Conservation (phyloP, 768 basidiomycete genomes). For the Cyathus striatus region DNA sequence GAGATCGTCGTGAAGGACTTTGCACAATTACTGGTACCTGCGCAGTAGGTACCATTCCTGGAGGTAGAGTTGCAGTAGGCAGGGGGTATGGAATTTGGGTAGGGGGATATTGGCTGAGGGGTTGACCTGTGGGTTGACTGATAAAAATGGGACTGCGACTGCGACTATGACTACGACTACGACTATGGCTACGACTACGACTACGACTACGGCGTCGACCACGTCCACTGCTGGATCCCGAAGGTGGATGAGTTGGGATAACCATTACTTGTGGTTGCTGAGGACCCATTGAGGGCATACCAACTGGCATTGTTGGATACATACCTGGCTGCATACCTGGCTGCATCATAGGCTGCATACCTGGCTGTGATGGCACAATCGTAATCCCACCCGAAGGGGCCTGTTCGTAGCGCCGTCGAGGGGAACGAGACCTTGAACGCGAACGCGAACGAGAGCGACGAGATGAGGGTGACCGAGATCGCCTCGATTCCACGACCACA, state of each 20-base stretch:
- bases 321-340: too few relatives aligned
- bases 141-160: conserved; percentile 5
- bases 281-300: too few relatives aligned
- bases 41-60: not conserved
- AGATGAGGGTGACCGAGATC: not conserved
- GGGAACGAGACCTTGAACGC: conserved; percentile 12
- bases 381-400: conserved; percentile 9
- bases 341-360: too few relatives aligned
- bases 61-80: not conserved
- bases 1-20: conserved; percentile 1
- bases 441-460: conserved; percentile 7
- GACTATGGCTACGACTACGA: conserved; percentile 1
- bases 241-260: conserved; percentile 2
- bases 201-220: conserved; percentile 2
- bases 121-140: not conserved
- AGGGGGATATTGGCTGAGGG: not conserved
- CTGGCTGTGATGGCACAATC: conserved; percentile 12
- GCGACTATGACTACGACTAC: conserved; percentile 4
- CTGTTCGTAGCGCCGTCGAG: conserved; percentile 3
- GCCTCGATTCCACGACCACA: not conserved
- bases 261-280: conserved; percentile 5
- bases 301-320: too few relatives aligned
- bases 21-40: not conserved
- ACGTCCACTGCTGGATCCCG: conserved; percentile 2
- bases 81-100: not conserved